phyloP scores from a whole-genome alignment of 1,139 yeast species.

The Protomyces inouyei region DNA sequence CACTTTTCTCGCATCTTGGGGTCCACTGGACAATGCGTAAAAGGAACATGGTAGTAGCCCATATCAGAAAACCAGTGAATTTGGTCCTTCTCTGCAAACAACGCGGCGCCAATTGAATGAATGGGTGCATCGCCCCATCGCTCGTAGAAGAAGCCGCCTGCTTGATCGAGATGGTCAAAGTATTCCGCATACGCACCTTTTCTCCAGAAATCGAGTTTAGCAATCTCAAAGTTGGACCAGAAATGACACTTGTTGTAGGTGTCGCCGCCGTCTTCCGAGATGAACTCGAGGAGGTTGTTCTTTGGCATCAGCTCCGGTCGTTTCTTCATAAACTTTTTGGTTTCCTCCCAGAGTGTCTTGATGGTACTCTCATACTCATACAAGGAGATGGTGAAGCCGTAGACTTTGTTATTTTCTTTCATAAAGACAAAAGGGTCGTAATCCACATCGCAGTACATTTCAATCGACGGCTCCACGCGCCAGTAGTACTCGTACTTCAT shows the following conservation, averaged over 20 bases:
- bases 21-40: conserved; percentile 71
- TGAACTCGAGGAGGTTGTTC: conserved; percentile 62
- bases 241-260: conserved; percentile 80
- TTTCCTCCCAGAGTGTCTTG: conserved; percentile 75
- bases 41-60: conserved; percentile 62
- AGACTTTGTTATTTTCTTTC: conserved; percentile 54
- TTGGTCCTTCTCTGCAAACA: conserved; percentile 25
- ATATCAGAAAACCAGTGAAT: conserved; percentile 44
- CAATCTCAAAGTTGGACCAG: conserved; percentile 92
- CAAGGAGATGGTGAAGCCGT: conserved; percentile 73
- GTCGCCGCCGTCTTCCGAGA: conserved; percentile 54
- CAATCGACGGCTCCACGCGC: conserved; percentile 63
- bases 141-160: conserved; percentile 89
- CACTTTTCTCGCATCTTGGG: conserved; percentile 46
- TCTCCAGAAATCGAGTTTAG: conserved; percentile 71
- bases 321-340: conserved; percentile 56
- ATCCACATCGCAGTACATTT: conserved; percentile 58
- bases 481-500: conserved; percentile 60
- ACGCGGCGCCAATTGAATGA: conserved; percentile 45
- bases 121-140: conserved; percentile 97
- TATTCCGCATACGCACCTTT: conserved; percentile 59
- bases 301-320: conserved; percentile 63
- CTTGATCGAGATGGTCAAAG: conserved; percentile 64
- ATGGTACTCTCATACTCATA: conserved; percentile 77
- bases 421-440: conserved; percentile 62